Evolutionary conservation across 139 green algal species (phyloP).

Genomic region (Penium margaritaceum): DNA sequence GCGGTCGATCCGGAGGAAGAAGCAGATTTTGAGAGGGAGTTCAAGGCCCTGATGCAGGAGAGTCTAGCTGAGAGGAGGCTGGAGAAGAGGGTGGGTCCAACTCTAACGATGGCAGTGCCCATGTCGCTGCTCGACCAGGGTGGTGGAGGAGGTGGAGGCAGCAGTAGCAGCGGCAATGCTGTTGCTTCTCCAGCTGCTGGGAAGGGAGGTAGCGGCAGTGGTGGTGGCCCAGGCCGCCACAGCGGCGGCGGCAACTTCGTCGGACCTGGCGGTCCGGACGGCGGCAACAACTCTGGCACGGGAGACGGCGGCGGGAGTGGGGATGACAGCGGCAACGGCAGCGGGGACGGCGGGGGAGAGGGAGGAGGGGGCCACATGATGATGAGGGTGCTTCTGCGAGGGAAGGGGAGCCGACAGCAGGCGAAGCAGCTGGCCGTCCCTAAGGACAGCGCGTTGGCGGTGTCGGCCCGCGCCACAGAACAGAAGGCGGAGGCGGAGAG

Average conservation of each 20-base stretch:
- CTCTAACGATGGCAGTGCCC: conserved; percentile 25
- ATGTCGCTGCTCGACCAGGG: conserved; percentile 18
- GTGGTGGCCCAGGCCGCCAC: background rate
- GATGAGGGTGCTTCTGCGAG: conserved; percentile 34
- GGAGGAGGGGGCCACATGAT: conserved; percentile 10
- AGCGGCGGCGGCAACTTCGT: background rate
- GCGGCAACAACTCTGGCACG: too few species aligned
- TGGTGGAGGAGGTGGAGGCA: background rate
- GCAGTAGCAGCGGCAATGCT: too few species aligned
- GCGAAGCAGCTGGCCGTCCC: conserved; percentile 29
- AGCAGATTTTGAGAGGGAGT: conserved; percentile 41
- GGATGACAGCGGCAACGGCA: background rate
- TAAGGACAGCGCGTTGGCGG: conserved; percentile 12
- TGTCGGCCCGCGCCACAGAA: conserved; percentile 16
- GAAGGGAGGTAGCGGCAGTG: background rate
- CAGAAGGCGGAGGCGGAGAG: conserved; percentile 21
- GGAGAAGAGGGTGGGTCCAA: conserved; percentile 6
- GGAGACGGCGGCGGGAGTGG: too few species aligned
- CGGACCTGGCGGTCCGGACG: too few species aligned
- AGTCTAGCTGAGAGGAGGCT: conserved; percentile 39
- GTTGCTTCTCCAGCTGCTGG: too few species aligned
- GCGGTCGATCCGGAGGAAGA: conserved; percentile 34
- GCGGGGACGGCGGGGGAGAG: background rate
- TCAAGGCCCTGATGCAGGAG: conserved; percentile 40
- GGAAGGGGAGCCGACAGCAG: conserved; percentile 40